Evolutionary conservation across 2,329 filamentous ascomycete species (phyloP).

Genomic region (Ophiostoma triangulosporum): DNA sequence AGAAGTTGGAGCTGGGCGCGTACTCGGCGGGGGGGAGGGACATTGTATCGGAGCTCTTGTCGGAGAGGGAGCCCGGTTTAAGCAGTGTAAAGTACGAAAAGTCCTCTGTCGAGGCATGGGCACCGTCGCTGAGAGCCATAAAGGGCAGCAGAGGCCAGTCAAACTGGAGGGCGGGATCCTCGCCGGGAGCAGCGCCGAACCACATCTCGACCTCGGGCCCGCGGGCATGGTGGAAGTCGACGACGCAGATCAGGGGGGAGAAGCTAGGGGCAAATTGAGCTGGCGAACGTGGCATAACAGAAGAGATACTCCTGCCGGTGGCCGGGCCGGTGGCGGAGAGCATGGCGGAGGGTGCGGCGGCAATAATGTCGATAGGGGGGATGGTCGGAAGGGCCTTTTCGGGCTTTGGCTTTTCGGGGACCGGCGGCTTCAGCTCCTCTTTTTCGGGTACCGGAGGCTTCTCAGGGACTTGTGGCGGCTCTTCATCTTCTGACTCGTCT

Average conservation of each 20-base stretch:
- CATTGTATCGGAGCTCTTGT: not conserved
- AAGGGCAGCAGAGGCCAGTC: constrained; percentile 89
- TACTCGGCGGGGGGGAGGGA: not conserved
- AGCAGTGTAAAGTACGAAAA: constrained; percentile 97
- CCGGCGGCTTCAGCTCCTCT: not conserved
- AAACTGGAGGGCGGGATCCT: constrained; percentile 68
- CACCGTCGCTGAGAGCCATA: constrained; percentile 92
- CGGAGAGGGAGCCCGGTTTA: constrained; percentile 33
- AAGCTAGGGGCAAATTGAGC: constrained; percentile 24
- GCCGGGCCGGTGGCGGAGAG: not conserved
- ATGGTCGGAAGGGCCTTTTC: constrained; percentile 1
- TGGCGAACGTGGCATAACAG: constrained; percentile 1
- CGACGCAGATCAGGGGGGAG: constrained; percentile 60
- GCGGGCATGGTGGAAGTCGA: constrained; percentile 72
- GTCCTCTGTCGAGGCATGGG: constrained; percentile 89
- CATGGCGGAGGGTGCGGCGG: not conserved
- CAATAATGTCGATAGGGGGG: constrained; percentile 3
- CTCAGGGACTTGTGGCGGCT: not conserved
- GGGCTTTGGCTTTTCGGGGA: not conserved
- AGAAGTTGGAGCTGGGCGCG: not conserved
- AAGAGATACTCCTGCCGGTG: not conserved
- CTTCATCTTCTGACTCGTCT: not conserved
- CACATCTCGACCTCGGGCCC: constrained; percentile 90
- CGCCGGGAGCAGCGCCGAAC: constrained; percentile 61
- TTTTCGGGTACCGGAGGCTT: not conserved